Evolutionary conservation across 768 basidiomycete species (phyloP).

Genomic region (Boletus sp.): DNA sequence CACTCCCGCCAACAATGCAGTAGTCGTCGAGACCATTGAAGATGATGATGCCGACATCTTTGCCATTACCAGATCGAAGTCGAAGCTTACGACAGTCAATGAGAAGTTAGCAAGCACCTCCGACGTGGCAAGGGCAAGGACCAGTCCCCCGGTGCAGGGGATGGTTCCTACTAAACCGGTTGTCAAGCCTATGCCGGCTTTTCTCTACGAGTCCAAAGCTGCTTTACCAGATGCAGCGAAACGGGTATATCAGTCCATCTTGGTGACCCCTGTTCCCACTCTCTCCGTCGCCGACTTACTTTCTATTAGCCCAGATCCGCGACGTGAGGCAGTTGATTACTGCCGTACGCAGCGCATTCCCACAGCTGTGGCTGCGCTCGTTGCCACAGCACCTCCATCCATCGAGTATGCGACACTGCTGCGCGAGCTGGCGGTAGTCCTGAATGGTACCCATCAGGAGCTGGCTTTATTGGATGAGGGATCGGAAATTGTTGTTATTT

Average conservation of each 20-base stretch:
- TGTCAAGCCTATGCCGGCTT: background rate
- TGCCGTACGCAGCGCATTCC: background rate
- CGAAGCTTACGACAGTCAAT: background rate
- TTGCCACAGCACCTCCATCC: background rate
- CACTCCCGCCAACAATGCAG: background rate
- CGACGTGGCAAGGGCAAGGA: too few relatives aligned
- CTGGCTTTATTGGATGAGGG: conserved; percentile 1
- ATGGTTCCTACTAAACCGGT: background rate
- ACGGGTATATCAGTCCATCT: conserved; percentile 1
- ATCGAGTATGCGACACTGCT: conserved; percentile 4
- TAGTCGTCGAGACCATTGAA: background rate
- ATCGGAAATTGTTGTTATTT: conserved; percentile 27
- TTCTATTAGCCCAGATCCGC: conserved; percentile 14
- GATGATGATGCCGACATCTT: background rate
- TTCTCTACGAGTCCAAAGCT: conserved; percentile 11
- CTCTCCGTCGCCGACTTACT: conserved; percentile 13
- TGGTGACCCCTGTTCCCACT: background rate
- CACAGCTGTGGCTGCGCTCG: too few relatives aligned
- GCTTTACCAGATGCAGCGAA: background rate
- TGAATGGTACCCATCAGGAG: background rate
- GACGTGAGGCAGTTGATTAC: conserved; percentile 3
- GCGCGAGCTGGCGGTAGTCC: background rate
- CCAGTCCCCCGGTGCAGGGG: too few relatives aligned
- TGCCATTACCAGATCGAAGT: background rate
- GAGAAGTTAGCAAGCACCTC: background rate